Evolutionary conservation across 208 protist genomes (phyloP).

Genomic region (Crithidia mellificae): DNA sequence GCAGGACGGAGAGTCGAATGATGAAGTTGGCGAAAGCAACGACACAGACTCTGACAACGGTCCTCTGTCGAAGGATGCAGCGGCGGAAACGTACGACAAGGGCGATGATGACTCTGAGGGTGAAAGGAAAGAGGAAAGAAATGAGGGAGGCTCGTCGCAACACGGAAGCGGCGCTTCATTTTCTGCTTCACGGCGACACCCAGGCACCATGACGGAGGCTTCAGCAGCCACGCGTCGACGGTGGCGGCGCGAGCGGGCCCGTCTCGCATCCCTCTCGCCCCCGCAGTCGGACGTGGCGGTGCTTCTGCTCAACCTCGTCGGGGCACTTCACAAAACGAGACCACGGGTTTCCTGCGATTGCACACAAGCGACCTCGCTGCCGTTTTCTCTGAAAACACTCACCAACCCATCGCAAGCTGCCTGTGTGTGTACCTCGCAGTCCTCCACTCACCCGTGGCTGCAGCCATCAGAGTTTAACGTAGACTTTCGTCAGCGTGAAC

Average conservation of each 20-base stretch:
- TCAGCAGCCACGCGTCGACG: background rate
- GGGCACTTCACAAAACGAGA: background rate
- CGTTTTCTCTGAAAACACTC: background rate
- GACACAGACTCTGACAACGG: no score
- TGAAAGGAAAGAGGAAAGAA: no score
- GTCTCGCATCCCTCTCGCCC: background rate
- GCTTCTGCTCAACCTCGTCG: background rate
- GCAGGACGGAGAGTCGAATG: background rate
- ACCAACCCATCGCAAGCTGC: background rate
- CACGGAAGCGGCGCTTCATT: no score
- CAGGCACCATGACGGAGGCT: no score
- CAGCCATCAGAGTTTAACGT: background rate
- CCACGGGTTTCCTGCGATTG: background rate
- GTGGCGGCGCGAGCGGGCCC: constrained; percentile 8
- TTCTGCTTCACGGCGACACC: background rate
- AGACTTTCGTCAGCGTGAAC: background rate
- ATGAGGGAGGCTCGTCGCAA: no score
- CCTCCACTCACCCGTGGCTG: background rate
- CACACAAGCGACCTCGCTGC: background rate
- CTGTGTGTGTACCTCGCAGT: background rate
- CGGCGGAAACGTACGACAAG: no score
- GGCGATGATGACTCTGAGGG: no score
- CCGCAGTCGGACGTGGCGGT: constrained; percentile 10
- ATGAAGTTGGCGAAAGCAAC: background rate
- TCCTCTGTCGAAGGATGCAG: no score